Conservation (phyloP, 1,139 yeast genomes). For the Schwanniomyces etchellsii region DNA sequence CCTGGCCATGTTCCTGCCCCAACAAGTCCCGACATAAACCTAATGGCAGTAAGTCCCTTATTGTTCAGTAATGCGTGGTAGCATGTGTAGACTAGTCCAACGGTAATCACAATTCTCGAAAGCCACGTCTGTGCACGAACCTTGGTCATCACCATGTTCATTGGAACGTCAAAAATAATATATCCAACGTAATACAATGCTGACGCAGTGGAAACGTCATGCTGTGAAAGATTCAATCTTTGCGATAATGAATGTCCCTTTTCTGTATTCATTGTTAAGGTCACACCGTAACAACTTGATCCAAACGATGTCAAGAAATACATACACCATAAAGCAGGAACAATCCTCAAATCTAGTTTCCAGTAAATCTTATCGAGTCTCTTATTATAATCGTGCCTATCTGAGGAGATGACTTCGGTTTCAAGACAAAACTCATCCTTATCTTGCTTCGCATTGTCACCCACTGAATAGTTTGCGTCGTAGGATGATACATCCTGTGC, state of each 20-base stretch:
- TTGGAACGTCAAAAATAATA: slow-evolving; percentile 80
- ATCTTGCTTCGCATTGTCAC: too few species aligned
- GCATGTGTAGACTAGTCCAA: slow-evolving; percentile 73
- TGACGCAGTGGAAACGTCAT: slow-evolving; percentile 67
- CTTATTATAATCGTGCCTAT: slow-evolving; percentile 9
- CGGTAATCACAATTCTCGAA: slow-evolving; percentile 68
- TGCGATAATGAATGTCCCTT: slow-evolving; percentile 59
- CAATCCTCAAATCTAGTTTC: slow-evolving; percentile 63
- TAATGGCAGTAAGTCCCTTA: slow-evolving; percentile 61
- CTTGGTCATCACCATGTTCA: slow-evolving; percentile 81
- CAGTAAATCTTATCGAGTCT: slow-evolving; percentile 57
- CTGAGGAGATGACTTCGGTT: too few species aligned
- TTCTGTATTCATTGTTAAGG: slow-evolving; percentile 72
- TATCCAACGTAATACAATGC: slow-evolving; percentile 81
- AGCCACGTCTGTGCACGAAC: slow-evolving; percentile 85
- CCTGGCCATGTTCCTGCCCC: slow-evolving; percentile 97
- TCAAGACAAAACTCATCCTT: too few species aligned
- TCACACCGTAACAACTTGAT: slow-evolving; percentile 68
- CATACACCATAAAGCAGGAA: slow-evolving; percentile 78
- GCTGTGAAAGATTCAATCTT: slow-evolving; percentile 44
- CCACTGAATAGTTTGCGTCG: not conserved
- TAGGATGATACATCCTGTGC: slow-evolving; percentile 2
- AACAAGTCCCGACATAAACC: slow-evolving; percentile 72
- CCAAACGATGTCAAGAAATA: slow-evolving; percentile 81
- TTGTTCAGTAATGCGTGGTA: slow-evolving; percentile 52